Evolutionary conservation across 805 yeast species (phyloP), one percentile per base, ranked within the genome.

Genomic region (Ogataea polymorpha): DNA sequence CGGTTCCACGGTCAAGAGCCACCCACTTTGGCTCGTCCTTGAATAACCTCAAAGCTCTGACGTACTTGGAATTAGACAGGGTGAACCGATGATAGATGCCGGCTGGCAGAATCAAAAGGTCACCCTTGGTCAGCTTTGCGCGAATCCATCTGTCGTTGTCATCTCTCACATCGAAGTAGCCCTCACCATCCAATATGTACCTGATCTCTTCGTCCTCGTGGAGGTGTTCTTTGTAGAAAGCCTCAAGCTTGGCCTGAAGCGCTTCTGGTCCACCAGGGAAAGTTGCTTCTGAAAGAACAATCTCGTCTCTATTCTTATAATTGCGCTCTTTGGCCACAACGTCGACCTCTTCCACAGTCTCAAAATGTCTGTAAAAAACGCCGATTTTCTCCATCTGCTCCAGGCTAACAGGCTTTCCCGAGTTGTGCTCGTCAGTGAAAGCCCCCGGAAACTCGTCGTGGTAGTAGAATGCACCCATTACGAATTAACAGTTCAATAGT

Each of bases 131-230:
- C 25, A 89, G 70, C 45, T 75, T 74, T 42, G 82, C 73, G 45
- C 98, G 76, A 41, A 91, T 72, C 99, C 99, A 91, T 41, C 68
- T 61, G 37, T 58, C 63, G 10, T 72, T 57, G 21, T 67, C 56
- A 54, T 78, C 82, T 50, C 96, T 74, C 6, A 91, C 87, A 57
- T 91, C 98, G 57, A 91, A 91, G 64, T 75, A 91, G 0, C 99
- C 98, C 41, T 80, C 84, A 9, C 99, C 99, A 20, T 84, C 96
- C 14, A 84, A 57, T 39, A 89, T 79, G 65, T 89, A 91, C 50
- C 99, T 71, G 59, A 91, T 91, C 67, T 91, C 99, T 65, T 91
- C 99, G 60, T 91, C 99, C 60, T 91, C 98, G 60, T 91, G 99
- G 39, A 88, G 71, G 63, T 91, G 99, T 58, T 91, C 96, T 34